These are phyloP conservation scores for Phytomonas sp. DNA, from an alignment of 208 protist species.

Conservation along the genomic window DNA sequence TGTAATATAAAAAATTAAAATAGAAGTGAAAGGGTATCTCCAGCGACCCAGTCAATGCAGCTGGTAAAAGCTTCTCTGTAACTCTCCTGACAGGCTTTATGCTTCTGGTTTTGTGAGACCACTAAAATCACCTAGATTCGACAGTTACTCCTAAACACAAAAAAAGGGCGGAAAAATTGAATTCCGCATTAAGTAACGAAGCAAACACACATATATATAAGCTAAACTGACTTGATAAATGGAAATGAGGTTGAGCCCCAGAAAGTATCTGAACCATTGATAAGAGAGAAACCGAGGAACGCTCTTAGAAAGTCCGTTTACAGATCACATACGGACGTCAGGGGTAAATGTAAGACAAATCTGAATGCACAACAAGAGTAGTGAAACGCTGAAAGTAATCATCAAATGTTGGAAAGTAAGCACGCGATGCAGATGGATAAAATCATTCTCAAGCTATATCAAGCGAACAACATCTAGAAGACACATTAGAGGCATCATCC, in stretches of 20 bases:
- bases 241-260: no score
- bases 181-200: neutral
- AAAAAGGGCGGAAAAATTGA: neutral
- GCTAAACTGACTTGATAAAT: neutral
- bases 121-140: neutral
- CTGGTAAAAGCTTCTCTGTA: no score
- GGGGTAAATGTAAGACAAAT: conserved; percentile 1
- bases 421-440: neutral
- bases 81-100: no score
- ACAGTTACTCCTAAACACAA: neutral
- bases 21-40: no score
- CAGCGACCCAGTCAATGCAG: no score
- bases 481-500: no score
- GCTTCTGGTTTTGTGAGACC: no score
- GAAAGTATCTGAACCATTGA: conserved; percentile 5
- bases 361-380: neutral
- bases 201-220: neutral
- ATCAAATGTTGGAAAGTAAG: neutral
- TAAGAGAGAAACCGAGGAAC: conserved; percentile 23
- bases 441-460: no score
- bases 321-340: neutral
- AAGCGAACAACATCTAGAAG: no score
- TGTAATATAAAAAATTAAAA: no score
- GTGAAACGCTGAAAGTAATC: neutral
- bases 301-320: conserved; percentile 13